These are phyloP conservation scores for Thalassiosira profunda DNA, from an alignment of 108 stramenopile species.

Conservation along the genomic window DNA sequence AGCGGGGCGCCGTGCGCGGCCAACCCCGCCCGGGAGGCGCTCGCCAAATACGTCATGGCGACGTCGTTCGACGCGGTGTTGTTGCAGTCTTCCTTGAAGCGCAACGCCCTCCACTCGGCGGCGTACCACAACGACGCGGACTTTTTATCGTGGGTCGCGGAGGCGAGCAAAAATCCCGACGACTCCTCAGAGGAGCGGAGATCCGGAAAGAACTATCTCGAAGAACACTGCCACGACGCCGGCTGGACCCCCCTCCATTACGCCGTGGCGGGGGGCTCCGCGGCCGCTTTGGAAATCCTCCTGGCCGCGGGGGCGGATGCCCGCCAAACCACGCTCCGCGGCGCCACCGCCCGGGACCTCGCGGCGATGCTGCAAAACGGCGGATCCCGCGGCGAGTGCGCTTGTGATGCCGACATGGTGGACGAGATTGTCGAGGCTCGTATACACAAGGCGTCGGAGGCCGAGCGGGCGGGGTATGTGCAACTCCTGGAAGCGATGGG, in stretches of 20 bases:
- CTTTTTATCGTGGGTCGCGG: conserved; percentile 29
- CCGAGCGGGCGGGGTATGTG: conserved; percentile 46
- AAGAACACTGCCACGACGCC: conserved; percentile 69
- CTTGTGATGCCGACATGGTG: conserved; percentile 63
- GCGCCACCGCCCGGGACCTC: conserved; percentile 67
- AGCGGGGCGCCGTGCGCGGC: conserved; percentile 8
- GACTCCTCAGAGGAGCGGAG: not conserved
- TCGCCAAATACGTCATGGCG: conserved; percentile 36
- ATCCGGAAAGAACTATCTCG: conserved; percentile 21
- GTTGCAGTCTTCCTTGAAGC: no score
- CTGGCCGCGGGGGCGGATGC: conserved; percentile 50
- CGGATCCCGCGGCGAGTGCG: conserved; percentile 47
- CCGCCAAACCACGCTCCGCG: conserved; percentile 59
- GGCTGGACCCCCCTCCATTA: conserved; percentile 88
- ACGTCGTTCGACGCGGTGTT: no score
- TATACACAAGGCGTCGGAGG: conserved; percentile 34
- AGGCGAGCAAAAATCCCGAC: not conserved
- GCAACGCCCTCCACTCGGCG: no score
- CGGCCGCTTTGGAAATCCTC: conserved; percentile 63
- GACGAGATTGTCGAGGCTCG: conserved; percentile 56
- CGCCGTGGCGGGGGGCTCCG: conserved; percentile 69
- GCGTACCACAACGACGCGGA: conserved; percentile 28
- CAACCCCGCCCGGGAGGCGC: conserved; percentile 33
- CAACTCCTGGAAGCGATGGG: conserved; percentile 37
- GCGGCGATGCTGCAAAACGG: conserved; percentile 46